phyloP scores from a whole-genome alignment of 306 rosid genomes.

The Citrullus mucosospermus region DNA sequence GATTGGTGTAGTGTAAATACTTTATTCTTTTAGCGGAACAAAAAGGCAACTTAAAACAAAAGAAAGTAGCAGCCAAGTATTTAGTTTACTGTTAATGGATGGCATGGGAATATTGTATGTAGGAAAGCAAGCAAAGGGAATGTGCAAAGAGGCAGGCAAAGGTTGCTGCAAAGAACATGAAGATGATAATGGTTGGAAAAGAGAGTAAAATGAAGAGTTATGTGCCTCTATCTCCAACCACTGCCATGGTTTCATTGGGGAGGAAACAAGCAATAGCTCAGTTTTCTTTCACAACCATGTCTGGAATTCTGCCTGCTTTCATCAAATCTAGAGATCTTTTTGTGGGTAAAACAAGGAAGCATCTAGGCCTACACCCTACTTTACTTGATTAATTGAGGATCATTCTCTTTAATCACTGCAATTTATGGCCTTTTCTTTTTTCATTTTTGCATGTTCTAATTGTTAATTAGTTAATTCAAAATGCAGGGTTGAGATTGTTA shows the following conservation, averaged over 20 bases:
- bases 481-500: no score
- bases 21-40: no score
- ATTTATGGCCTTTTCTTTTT: no score
- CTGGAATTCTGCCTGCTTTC: conserved; percentile 46
- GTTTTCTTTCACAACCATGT: conserved; percentile 33
- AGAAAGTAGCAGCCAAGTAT: no score
- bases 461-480: no score
- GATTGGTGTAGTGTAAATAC: no score
- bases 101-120: no score
- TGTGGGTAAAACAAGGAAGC: conserved; percentile 60
- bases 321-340: conserved; percentile 66
- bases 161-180: conserved; percentile 54
- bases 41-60: no score
- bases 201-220: conserved; percentile 36
- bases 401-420: no score
- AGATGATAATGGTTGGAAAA: conserved; percentile 22
- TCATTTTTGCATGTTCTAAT: no score
- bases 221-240: conserved; percentile 16
- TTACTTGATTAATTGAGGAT: background rate
- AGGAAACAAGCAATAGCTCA: conserved; percentile 65
- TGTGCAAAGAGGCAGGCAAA: conserved; percentile 59
- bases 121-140: conserved; percentile 65
- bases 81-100: no score
- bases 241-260: conserved; percentile 64
- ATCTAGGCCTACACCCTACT: conserved; percentile 36